Evolutionary conservation across 225 moss, liverwort and hornwort species (phyloP).

Genomic region (Pseudisothecium myosuroides): DNA sequence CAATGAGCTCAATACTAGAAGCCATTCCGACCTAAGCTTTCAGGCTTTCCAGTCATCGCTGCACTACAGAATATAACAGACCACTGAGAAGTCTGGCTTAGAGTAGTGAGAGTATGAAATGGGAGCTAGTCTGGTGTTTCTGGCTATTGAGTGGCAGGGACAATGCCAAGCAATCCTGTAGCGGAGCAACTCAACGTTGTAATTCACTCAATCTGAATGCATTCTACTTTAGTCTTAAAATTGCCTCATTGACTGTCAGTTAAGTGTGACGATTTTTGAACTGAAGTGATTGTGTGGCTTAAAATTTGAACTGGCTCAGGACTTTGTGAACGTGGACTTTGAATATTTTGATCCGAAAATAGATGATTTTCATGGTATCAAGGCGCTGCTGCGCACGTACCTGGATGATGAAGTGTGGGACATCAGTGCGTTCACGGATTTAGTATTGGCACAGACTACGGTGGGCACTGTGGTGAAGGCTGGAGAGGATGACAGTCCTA

Average conservation of each 20-base stretch:
- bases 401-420: constrained; percentile 80
- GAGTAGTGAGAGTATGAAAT: neutral
- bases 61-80: neutral
- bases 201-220: neutral
- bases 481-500: constrained; percentile 70
- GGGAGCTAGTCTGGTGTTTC: neutral
- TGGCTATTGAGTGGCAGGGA: neutral
- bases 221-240: neutral
- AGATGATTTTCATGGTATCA: constrained; percentile 74
- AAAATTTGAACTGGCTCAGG: constrained; percentile 32
- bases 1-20: constrained; percentile 1
- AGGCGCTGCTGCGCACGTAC: constrained; percentile 67
- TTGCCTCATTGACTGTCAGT: neutral
- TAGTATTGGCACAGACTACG: constrained; percentile 68
- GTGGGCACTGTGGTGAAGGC: constrained; percentile 86
- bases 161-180: neutral
- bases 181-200: neutral
- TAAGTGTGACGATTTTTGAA: neutral
- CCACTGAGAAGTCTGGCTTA: neutral
- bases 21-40: constrained; percentile 14
- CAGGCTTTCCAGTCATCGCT: neutral
- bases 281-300: neutral
- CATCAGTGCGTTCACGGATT: constrained; percentile 63
- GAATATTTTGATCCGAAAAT: constrained; percentile 93
- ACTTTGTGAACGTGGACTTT: constrained; percentile 67